phyloP scores from a whole-genome alignment of 352 stramenopile genomes.

The Vaucheria bursata region DNA sequence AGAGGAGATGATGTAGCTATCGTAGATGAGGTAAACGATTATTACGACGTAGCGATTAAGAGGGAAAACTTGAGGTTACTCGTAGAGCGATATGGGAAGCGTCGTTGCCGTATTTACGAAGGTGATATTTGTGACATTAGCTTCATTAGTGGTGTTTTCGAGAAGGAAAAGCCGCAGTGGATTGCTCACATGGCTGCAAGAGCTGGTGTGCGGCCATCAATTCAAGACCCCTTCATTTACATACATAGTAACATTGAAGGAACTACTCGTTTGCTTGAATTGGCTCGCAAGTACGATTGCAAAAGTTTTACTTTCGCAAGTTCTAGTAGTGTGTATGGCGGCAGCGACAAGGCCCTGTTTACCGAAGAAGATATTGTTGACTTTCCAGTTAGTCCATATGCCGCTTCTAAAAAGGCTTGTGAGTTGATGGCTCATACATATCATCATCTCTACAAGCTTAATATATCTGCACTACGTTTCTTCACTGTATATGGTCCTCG shows the following conservation, averaged over 20 bases:
- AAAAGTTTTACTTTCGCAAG: slow-evolving; percentile 91
- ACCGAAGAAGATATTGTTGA: slow-evolving; percentile 71
- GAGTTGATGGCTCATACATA: slow-evolving; percentile 95
- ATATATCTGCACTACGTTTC: slow-evolving; percentile 87
- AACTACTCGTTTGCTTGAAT: slow-evolving; percentile 83
- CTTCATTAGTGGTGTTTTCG: slow-evolving; percentile 55
- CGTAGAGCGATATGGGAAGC: slow-evolving; percentile 47
- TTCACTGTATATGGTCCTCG: slow-evolving; percentile 95
- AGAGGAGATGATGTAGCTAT: slow-evolving; percentile 83
- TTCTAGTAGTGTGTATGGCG: slow-evolving; percentile 30
- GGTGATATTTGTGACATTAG: slow-evolving; percentile 88
- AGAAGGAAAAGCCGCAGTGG: slow-evolving; percentile 22
- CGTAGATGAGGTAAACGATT: slow-evolving; percentile 97
- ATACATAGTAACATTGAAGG: slow-evolving; percentile 91
- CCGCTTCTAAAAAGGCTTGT: slow-evolving; percentile 89
- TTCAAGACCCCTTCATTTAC: slow-evolving; percentile 94
- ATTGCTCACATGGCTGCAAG: slow-evolving; percentile 82
- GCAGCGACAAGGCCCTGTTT: slow-evolving; percentile 12
- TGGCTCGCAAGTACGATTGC: slow-evolving; percentile 74
- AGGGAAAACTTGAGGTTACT: slow-evolving; percentile 81
- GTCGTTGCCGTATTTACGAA: slow-evolving; percentile 65
- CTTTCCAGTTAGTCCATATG: slow-evolving; percentile 88
- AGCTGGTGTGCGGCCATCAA: slow-evolving; percentile 89
- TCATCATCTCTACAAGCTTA: slow-evolving; percentile 87
- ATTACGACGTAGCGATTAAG: slow-evolving; percentile 96